phyloP scores from a whole-genome alignment of 31 red algal species.

The Bonnemaisonia californica region DNA sequence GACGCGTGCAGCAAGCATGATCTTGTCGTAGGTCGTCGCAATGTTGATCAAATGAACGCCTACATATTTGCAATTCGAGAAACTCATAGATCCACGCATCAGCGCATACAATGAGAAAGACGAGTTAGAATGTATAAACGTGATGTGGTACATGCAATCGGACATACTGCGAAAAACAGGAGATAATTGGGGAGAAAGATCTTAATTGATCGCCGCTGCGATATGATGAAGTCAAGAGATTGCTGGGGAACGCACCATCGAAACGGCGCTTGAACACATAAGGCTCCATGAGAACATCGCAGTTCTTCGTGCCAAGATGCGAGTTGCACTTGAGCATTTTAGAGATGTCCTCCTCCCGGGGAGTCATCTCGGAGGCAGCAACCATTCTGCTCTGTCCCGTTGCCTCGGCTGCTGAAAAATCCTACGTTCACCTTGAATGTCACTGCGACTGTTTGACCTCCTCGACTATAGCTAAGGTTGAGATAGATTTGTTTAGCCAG shows the following conservation, averaged over 20 bases:
- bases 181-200: not conserved
- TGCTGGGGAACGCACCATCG: slow-evolving; percentile 71
- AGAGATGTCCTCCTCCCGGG: slow-evolving; percentile 88
- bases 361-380: slow-evolving; percentile 41
- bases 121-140: slow-evolving; percentile 2
- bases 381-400: slow-evolving; percentile 28
- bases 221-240: not conserved
- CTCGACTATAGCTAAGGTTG: too few relatives aligned
- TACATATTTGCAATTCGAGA: not conserved
- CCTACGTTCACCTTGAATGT: too few relatives aligned
- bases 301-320: slow-evolving; percentile 98
- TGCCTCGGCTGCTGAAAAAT: not conserved
- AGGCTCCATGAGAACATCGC: slow-evolving; percentile 94
- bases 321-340: slow-evolving; percentile 98
- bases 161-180: not conserved
- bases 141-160: not conserved
- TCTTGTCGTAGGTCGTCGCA: slow-evolving; percentile 94
- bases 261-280: slow-evolving; percentile 93
- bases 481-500: too few relatives aligned
- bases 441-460: too few relatives aligned
- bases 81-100: too few relatives aligned
- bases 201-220: not conserved
- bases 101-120: not conserved
- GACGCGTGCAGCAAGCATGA: slow-evolving; percentile 98
- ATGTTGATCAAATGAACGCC: slow-evolving; percentile 97